Evolutionary conservation across 345 rosid species (phyloP).

Genomic region (Pugionium cornutum): DNA sequence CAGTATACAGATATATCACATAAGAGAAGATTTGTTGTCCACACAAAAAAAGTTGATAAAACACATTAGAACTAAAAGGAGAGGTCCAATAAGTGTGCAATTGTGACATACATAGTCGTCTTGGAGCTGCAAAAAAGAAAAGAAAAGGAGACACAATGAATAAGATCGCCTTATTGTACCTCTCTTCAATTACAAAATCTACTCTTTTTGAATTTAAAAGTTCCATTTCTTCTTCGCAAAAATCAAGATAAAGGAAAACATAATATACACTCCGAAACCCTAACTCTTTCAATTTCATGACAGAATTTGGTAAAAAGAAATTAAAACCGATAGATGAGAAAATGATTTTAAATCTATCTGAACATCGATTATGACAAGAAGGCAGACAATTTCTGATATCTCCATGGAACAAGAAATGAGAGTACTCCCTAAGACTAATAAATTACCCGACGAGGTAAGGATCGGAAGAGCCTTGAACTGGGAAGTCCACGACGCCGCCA

Average conservation of each 20-base stretch:
- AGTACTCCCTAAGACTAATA: background rate
- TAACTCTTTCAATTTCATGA: conserved; percentile 7
- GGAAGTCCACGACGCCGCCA: conserved; percentile 46
- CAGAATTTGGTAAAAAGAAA: background rate
- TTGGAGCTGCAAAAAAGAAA: conserved; percentile 44
- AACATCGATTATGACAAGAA: no score
- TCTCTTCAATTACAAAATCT: no score
- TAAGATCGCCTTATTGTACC: background rate
- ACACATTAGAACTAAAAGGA: conserved; percentile 20
- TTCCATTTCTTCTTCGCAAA: background rate
- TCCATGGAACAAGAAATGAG: background rate
- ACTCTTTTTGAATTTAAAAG: no score
- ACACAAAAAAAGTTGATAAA: background rate
- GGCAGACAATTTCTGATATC: no score
- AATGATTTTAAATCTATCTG: background rate
- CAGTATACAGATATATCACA: conserved; percentile 23
- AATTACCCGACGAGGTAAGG: conserved; percentile 79
- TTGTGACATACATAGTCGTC: conserved; percentile 41
- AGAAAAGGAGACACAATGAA: conserved; percentile 19
- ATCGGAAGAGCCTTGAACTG: conserved; percentile 88
- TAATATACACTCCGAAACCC: background rate
- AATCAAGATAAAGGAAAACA: background rate
- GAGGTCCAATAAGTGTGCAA: conserved; percentile 39
- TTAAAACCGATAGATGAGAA: no score
- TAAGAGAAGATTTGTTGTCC: background rate